Base-by-base conservation (phyloP, 352 stramenopile genomes). In the Plasmopara viticola region DNA sequence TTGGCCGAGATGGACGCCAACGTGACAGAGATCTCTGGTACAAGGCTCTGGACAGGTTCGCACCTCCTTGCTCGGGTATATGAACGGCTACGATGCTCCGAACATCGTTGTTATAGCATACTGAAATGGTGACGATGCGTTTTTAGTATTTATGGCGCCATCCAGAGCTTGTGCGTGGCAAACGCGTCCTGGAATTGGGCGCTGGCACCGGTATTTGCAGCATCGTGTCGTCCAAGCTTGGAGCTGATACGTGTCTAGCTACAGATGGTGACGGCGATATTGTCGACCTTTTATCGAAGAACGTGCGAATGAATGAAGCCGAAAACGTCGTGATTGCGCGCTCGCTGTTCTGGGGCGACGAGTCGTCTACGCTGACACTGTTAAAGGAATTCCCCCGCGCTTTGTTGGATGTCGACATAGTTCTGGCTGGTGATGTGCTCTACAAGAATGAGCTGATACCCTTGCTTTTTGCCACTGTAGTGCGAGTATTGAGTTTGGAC, bases 11-110 rank as follows among this genome's bases (percentile, higher is more conserved):
- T n/a, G n/a, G n/a, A n/a, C n/a, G n/a, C n/a, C n/a, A n/a, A n/a
- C n/a, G n/a, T n/a, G n/a, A n/a, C 66, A 34, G 81, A 92, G 60
- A 92, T 92, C 54, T 87, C 74, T 47, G 81, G 81, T 46, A 80
- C 78, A 56, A 73, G 81, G 38, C 69, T 87, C 39, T 92, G 81
- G 81, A 78, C 83, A 18, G 81, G 81, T 29, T 86, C 70, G 14
- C 64, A 88, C 33, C 66, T 86, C 44, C 73, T 92, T 35, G 70
- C 72, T 15, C 56, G 60, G 43, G 71, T 82, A 63, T 38, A 9
- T 34, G 30, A 34, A 34, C 5, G 5, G 30, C 30, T 34, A 5
- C 5, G 30, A 34, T 34, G 5, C 5, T 34, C 5, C 30, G 9
- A 9, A 34, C 5, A 34, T 34, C n/a, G n/a, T n/a, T n/a, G n/a